Conservation (phyloP, 2,329 filamentous ascomycete genomes). For the Claviceps sorghi region DNA sequence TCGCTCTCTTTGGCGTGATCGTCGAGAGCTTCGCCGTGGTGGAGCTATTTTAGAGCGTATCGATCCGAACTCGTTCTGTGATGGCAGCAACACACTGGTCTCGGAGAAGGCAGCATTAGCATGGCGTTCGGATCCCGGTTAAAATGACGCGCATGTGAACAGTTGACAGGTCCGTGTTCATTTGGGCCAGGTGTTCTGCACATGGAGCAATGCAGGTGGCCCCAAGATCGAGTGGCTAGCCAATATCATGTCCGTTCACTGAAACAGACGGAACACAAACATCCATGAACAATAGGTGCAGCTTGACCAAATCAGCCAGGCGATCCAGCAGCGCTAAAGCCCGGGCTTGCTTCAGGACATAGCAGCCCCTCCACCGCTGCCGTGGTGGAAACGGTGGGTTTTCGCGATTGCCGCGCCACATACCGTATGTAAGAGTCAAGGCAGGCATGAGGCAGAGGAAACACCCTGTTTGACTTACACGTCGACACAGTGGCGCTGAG, state of each 20-base stretch:
- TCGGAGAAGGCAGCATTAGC: background rate
- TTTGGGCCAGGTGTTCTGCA: background rate
- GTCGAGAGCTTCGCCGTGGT: conserved; percentile 22
- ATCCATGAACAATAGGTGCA: background rate
- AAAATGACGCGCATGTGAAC: background rate
- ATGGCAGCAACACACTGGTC: conserved; percentile 7
- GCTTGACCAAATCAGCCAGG: conserved; percentile 5
- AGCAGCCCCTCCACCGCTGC: background rate
- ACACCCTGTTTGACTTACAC: conserved; percentile 14
- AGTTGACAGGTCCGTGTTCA: background rate
- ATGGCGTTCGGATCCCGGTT: background rate
- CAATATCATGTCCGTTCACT: background rate
- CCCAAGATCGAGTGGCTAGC: background rate
- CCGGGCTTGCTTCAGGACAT: background rate
- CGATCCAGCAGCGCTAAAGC: background rate
- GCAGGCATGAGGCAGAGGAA: background rate
- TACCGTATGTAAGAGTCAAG: background rate
- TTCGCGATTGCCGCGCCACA: background rate
- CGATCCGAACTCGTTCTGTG: conserved; percentile 7
- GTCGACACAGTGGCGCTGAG: conserved; percentile 10
- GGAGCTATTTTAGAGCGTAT: conserved; percentile 17
- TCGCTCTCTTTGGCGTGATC: conserved; percentile 10
- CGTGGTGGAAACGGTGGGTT: background rate
- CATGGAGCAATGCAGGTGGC: background rate
- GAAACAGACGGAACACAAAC: background rate